Evolutionary conservation across 495 filamentous ascomycete genomes (phyloP).

Genomic region (Pyrenopolyporus hunteri): DNA sequence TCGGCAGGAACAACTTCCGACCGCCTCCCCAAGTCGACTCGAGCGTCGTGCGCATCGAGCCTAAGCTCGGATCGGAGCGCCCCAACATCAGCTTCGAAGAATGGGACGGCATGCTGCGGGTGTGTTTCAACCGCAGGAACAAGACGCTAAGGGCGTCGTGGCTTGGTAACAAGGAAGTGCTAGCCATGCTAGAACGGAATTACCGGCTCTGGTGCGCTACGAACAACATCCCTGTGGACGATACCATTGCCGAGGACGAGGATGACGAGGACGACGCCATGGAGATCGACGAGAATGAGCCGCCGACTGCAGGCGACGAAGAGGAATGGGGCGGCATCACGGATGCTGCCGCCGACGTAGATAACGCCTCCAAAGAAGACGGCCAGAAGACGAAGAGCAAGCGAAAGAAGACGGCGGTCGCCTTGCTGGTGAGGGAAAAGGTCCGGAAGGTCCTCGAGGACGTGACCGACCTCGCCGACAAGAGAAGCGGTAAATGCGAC

Average conservation of each 20-base stretch:
- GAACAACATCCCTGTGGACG: slow-evolving; percentile 78
- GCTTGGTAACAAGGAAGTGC: slow-evolving; percentile 75
- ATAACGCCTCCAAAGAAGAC: slow-evolving; percentile 62
- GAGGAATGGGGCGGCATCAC: slow-evolving; percentile 46
- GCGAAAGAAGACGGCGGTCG: slow-evolving; percentile 76
- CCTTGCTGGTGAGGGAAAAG: slow-evolving; percentile 78
- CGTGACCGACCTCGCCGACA: slow-evolving; percentile 76
- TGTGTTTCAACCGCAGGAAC: slow-evolving; percentile 80
- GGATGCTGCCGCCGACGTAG: slow-evolving; percentile 51
- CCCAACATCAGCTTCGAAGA: slow-evolving; percentile 91
- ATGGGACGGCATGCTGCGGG: slow-evolving; percentile 87
- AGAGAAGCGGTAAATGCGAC: slow-evolving; percentile 82
- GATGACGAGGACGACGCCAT: slow-evolving; percentile 58
- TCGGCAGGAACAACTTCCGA: slow-evolving; percentile 82
- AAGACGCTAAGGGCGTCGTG: slow-evolving; percentile 75
- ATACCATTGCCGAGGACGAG: slow-evolving; percentile 61
- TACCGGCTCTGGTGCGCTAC: slow-evolving; percentile 89
- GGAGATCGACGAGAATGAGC: slow-evolving; percentile 57
- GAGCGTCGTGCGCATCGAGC: slow-evolving; percentile 61
- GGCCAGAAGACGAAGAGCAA: slow-evolving; percentile 61
- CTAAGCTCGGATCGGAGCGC: slow-evolving; percentile 71
- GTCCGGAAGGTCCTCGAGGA: slow-evolving; percentile 80
- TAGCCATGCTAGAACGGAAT: slow-evolving; percentile 82
- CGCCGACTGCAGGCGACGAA: slow-evolving; percentile 59
- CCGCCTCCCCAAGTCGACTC: slow-evolving; percentile 91